Conservation (phyloP, 2,329 filamentous ascomycete species). For the Diplodia intermedia region DNA sequence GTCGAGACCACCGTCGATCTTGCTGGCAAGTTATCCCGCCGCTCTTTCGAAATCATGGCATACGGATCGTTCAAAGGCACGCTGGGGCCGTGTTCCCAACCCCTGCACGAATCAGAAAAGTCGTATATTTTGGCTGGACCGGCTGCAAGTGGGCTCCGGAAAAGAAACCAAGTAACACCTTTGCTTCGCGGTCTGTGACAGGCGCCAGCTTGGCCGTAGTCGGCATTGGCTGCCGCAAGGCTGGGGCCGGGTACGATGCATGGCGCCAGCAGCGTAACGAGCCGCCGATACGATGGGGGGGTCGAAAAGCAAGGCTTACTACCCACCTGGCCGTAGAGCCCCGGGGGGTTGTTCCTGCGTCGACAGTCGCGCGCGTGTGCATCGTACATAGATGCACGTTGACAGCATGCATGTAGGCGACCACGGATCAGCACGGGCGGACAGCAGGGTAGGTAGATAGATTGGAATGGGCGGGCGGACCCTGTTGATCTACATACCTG, state of each 20-base stretch:
- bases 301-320: too few species aligned
- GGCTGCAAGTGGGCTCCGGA: not conserved
- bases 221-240: not conserved
- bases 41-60: not conserved
- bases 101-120: slow-evolving; percentile 12
- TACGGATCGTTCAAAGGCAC: not conserved
- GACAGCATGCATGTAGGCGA: too few species aligned
- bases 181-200: not conserved
- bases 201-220: not conserved
- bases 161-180: not conserved
- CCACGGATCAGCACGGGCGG: too few species aligned
- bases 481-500: too few species aligned
- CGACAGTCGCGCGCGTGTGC: too few species aligned
- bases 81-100: not conserved
- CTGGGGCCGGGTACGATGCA: not conserved
- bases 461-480: too few species aligned
- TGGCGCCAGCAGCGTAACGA: slow-evolving; percentile 3
- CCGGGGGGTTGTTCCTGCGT: too few species aligned
- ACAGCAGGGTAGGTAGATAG: too few species aligned
- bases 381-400: too few species aligned
- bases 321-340: too few species aligned
- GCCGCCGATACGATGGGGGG: not conserved
- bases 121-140: slow-evolving; percentile 18
- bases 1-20: not conserved
- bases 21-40: not conserved